Base-by-base conservation (phyloP, 139 green algal species). In the Micractinium conductrix region DNA sequence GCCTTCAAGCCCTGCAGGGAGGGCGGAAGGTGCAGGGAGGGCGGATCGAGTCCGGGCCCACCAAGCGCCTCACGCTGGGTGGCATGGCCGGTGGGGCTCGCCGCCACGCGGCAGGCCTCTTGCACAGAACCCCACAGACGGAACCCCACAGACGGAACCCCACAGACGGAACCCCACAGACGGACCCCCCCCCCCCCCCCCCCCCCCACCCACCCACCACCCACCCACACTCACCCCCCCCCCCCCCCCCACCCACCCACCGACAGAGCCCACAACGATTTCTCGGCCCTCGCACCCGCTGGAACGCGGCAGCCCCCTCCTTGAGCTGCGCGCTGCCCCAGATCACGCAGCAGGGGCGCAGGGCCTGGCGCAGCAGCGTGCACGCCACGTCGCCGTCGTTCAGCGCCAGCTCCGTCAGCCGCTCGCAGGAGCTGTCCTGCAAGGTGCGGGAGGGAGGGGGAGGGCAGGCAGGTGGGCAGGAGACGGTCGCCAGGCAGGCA, bases 371-470 rank as follows among this genome's bases (percentile, higher is more conserved):
- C 68, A 94, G 80, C 17, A 94, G 60, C 38, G 71, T 40, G 6
- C 71, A 40, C 22, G 87, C 85, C 40, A 88, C 58, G 26, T 60
- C 65, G 6, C 58, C 35, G 67, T 94, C 90, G 81, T 95, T 93
- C 22, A 93, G 83, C 16, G 83, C 75, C 73, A 95, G 87, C 84
- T 98, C 94, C 7, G 92, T 87, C 48, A 97, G 83, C 10, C 84
- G 82, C 84, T 97, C 93, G 84, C 95, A 93, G 16, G 93, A 91
- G 8, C 88, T 86, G 55, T 97, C 94, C 86, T 97, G 81, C 70
- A 73, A 22, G 22, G 5, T 19, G 21, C 45, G 4, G 4, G 17
- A 28, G 76, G 58, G 16, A 42, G 48, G 8, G n/a, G n/a, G 21
- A 42, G 65, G 33, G n/a, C 63, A 33, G 65, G 33, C 65, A 28